phyloP scores from a whole-genome alignment of 2,329 filamentous ascomycete species.

The Fusarium sterilihyphosum region DNA sequence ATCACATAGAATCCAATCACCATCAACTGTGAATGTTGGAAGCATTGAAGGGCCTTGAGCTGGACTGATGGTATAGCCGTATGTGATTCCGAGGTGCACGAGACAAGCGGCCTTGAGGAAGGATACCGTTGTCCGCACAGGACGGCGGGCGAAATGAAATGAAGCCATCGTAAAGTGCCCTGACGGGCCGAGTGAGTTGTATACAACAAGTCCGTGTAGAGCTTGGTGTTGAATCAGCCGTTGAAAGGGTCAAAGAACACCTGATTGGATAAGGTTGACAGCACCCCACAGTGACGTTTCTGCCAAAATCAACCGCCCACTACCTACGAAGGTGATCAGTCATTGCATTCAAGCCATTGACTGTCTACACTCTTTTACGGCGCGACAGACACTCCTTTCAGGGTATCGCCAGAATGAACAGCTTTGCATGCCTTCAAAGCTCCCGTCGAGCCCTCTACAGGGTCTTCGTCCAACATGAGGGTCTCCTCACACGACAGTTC shows the following conservation, averaged over 20 bases:
- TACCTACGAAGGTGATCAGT: conserved; percentile 3
- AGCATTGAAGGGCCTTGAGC: conserved; percentile 87
- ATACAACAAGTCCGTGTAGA: conserved; percentile 10
- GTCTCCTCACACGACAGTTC: conserved; percentile 38
- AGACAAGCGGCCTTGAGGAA: conserved; percentile 54
- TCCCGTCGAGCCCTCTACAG: conserved; percentile 58
- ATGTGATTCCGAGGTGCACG: conserved; percentile 59
- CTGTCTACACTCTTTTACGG: conserved; percentile 3
- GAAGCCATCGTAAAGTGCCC: conserved; percentile 36
- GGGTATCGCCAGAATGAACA: conserved; percentile 49
- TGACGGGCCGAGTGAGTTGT: background rate
- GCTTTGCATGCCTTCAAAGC: conserved; percentile 53
- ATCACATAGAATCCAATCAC: conserved; percentile 76
- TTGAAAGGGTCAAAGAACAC: background rate
- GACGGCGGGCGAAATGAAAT: conserved; percentile 52
- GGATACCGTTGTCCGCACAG: conserved; percentile 49
- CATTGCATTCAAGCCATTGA: conserved; percentile 21
- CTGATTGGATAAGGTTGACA: conserved; percentile 30
- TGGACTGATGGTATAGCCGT: conserved; percentile 68
- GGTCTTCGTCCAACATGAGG: conserved; percentile 54
- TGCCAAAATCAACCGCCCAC: conserved; percentile 38
- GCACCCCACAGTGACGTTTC: conserved; percentile 38
- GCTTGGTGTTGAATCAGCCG: conserved; percentile 13
- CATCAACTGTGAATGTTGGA: conserved; percentile 77
- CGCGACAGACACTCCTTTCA: background rate